phyloP scores from a whole-genome alignment of 495 filamentous ascomycete genomes.

The Penicillium psychrofluorescens region DNA sequence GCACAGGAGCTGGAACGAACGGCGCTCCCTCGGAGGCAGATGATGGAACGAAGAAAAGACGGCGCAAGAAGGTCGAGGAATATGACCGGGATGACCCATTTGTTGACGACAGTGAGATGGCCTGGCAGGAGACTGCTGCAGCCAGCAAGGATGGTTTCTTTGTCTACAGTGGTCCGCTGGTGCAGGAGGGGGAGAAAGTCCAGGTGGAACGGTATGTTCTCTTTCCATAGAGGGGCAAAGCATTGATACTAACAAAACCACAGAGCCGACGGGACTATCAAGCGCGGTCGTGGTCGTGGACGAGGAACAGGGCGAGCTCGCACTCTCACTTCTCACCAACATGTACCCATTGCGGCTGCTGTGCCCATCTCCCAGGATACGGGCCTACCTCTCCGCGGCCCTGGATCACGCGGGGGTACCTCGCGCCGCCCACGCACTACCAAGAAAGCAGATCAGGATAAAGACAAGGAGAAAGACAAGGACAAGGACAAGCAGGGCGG shows the following conservation, averaged over 20 bases:
- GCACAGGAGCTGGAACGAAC: slow-evolving; percentile 38
- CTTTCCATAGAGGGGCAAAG: neutral
- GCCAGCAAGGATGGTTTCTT: slow-evolving; percentile 90
- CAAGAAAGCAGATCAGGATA: slow-evolving; percentile 56
- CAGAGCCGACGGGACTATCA: slow-evolving; percentile 70
- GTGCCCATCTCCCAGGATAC: slow-evolving; percentile 40
- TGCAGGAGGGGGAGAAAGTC: slow-evolving; percentile 86
- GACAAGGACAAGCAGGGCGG: slow-evolving; percentile 55
- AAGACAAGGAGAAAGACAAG: too few relatives aligned
- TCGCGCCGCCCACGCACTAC: slow-evolving; percentile 72
- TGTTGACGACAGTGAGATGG: slow-evolving; percentile 90
- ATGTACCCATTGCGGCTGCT: slow-evolving; percentile 33
- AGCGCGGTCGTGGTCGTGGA: slow-evolving; percentile 70
- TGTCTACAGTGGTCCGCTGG: slow-evolving; percentile 76
- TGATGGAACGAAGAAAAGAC: slow-evolving; percentile 51
- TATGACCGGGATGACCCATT: slow-evolving; percentile 97
- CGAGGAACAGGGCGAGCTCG: slow-evolving; percentile 47
- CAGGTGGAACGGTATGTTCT: slow-evolving; percentile 60
- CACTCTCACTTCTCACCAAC: slow-evolving; percentile 26
- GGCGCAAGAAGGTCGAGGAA: slow-evolving; percentile 81
- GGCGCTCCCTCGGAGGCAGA: slow-evolving; percentile 41
- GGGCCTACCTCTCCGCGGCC: slow-evolving; percentile 52
- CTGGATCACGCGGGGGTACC: slow-evolving; percentile 74
- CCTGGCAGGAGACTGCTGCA: slow-evolving; percentile 93
- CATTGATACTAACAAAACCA: slow-evolving; percentile 17